These are phyloP conservation scores for Fusarium sp. DNA, from an alignment of 2,329 filamentous ascomycete species.

Conservation along the genomic window DNA sequence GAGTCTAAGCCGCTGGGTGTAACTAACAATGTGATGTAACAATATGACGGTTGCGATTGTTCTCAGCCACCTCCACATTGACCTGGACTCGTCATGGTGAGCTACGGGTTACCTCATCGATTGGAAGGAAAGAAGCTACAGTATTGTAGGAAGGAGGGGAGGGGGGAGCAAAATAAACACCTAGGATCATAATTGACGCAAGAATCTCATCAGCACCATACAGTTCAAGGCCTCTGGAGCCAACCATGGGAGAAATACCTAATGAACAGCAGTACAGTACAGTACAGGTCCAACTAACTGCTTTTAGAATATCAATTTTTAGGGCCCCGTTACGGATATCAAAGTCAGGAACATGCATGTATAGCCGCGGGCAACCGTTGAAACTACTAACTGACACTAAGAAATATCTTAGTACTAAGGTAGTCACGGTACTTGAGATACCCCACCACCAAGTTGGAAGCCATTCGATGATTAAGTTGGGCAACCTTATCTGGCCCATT, in stretches of 20 bases:
- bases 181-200: not conserved
- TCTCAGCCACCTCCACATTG: not conserved
- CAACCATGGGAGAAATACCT: not conserved
- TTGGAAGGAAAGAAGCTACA: not conserved
- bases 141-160: not conserved
- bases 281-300: not conserved
- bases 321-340: not conserved
- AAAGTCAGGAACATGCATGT: not conserved
- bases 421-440: not conserved
- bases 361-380: not conserved
- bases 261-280: not conserved
- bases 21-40: not conserved
- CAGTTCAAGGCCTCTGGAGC: not conserved
- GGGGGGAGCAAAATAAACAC: not conserved
- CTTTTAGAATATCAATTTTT: not conserved
- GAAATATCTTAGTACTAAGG: not conserved
- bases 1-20: not conserved
- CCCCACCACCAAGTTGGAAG: not conserved
- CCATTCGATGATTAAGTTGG: not conserved
- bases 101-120: not conserved
- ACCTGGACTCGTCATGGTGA: not conserved
- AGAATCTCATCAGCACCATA: not conserved
- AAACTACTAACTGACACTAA: not conserved
- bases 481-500: not conserved
- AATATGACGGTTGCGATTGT: not conserved